phyloP scores from a whole-genome alignment of 208 protist genomes.

The Acanthamoeba sp. region DNA sequence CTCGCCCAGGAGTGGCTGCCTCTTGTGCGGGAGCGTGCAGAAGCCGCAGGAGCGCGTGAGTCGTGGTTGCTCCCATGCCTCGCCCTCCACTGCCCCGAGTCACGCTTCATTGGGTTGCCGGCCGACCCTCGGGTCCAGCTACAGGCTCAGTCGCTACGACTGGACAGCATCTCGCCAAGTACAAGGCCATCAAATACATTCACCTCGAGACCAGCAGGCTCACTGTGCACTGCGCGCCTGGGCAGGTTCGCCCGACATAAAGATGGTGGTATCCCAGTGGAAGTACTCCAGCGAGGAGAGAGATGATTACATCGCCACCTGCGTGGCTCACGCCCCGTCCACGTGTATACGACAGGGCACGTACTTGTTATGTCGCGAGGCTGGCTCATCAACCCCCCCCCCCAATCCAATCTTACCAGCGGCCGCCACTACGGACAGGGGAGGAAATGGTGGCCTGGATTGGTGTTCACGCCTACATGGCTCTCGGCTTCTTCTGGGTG shows the following conservation, averaged over 20 bases:
- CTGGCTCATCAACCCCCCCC: too few species aligned
- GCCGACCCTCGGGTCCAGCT: background rate
- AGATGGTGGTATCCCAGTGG: background rate
- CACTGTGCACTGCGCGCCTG: too few species aligned
- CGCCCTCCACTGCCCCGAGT: slow-evolving; percentile 15
- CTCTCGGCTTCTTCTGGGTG: slow-evolving; percentile 35
- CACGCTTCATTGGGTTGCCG: background rate
- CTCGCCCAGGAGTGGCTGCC: background rate
- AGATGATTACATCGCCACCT: background rate
- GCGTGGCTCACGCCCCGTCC: background rate
- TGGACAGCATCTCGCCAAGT: background rate
- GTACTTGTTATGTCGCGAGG: too few species aligned
- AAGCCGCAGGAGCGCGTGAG: background rate
- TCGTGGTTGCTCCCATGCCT: background rate
- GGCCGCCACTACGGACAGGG: background rate
- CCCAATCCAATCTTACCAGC: too few species aligned
- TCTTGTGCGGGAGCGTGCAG: background rate
- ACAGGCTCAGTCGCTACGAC: background rate
- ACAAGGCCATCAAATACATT: too few species aligned
- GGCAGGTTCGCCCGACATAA: background rate
- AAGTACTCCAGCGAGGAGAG: background rate
- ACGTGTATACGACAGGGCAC: background rate
- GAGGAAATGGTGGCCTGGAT: slow-evolving; percentile 31
- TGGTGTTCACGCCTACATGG: background rate
- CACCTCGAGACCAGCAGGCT: too few species aligned